These are phyloP conservation scores for Pseudocercospora cruenta DNA, from an alignment of 2,329 filamentous ascomycete species.

Conservation along the genomic window DNA sequence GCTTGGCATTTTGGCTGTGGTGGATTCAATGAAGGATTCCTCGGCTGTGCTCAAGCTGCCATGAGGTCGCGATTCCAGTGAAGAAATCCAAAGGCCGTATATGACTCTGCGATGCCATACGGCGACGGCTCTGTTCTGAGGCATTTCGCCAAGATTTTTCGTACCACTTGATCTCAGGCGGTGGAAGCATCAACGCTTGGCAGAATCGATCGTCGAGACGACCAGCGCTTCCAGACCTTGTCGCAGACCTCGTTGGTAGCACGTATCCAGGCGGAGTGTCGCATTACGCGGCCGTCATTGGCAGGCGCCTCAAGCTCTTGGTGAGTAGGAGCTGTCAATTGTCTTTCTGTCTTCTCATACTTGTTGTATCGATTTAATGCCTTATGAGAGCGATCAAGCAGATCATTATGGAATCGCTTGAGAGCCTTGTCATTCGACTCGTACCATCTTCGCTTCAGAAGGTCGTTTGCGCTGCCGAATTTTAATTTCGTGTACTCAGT, in stretches of 20 bases:
- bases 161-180: no score
- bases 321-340: background rate
- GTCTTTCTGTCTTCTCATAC: background rate
- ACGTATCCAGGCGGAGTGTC: background rate
- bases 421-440: slow-evolving; percentile 12
- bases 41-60: background rate
- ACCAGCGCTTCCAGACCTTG: background rate
- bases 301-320: background rate
- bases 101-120: no score
- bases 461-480: background rate
- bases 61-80: background rate
- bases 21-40: background rate
- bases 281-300: slow-evolving; percentile 6
- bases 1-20: no score
- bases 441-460: slow-evolving; percentile 13
- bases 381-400: slow-evolving; percentile 3
- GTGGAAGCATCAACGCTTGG: no score
- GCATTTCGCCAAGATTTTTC: no score
- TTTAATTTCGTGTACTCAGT: slow-evolving; percentile 11
- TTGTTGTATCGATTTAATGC: background rate
- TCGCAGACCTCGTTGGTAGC: background rate
- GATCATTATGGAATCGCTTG: slow-evolving; percentile 8
- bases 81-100: no score
- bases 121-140: no score
- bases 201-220: no score